phyloP scores from a whole-genome alignment of 805 yeast species.

The Monosporozyma solicola region DNA sequence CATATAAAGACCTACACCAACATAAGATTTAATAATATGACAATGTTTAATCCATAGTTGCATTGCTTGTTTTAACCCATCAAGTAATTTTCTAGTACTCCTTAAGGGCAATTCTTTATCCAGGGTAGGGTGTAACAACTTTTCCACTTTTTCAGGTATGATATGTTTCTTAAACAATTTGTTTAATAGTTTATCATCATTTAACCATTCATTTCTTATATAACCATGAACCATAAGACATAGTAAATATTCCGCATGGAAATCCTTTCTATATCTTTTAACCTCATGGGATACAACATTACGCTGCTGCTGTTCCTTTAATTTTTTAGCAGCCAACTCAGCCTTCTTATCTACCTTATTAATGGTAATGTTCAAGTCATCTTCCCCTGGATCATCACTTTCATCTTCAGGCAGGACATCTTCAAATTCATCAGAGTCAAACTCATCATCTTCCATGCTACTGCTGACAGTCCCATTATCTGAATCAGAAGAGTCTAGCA shows the following conservation, averaged over 20 bases:
- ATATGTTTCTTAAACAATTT: slow-evolving; percentile 31
- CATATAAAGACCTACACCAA: slow-evolving; percentile 34
- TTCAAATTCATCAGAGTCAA: slow-evolving; percentile 22
- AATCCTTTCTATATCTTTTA: slow-evolving; percentile 38
- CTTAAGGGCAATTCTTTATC: slow-evolving; percentile 32
- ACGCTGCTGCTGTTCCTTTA: slow-evolving; percentile 15
- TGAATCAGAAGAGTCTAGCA: neutral
- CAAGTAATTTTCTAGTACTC: slow-evolving; percentile 59
- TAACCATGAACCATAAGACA: slow-evolving; percentile 59
- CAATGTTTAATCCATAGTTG: slow-evolving; percentile 50
- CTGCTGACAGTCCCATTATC: neutral
- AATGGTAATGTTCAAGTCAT: slow-evolving; percentile 24
- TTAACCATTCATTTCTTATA: slow-evolving; percentile 68
- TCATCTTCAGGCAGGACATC: slow-evolving; percentile 9
- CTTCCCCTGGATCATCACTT: neutral
- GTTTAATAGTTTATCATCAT: slow-evolving; percentile 35
- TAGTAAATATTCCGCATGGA: slow-evolving; percentile 53
- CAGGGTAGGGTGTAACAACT: slow-evolving; percentile 41
- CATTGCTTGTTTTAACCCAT: slow-evolving; percentile 64
- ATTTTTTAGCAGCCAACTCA: slow-evolving; percentile 10
- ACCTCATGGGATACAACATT: slow-evolving; percentile 46
- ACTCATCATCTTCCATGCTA: slow-evolving; percentile 10
- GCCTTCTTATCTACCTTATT: slow-evolving; percentile 6
- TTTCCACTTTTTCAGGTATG: slow-evolving; percentile 40
- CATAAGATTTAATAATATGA: slow-evolving; percentile 33